Evolutionary conservation across 306 rosid genomes (phyloP).

Genomic region (Cucurbita argyrosperma): DNA sequence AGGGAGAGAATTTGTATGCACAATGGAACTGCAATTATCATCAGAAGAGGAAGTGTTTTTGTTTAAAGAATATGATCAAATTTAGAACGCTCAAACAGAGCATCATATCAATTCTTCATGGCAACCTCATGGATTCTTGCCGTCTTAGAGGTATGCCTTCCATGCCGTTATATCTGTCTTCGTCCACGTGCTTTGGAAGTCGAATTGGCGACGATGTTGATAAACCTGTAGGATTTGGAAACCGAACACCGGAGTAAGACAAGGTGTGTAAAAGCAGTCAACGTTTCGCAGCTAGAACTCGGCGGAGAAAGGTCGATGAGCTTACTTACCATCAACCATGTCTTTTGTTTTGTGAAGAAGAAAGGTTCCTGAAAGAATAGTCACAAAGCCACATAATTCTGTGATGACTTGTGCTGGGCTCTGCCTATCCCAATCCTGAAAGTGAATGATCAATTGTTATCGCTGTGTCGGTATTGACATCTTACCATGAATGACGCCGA

Average conservation of each 20-base stretch:
- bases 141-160: slow-evolving; percentile 90
- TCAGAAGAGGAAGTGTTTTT: neutral
- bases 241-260: neutral
- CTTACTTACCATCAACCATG: slow-evolving; percentile 84
- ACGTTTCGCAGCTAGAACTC: neutral
- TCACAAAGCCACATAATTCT: slow-evolving; percentile 91
- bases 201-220: slow-evolving; percentile 16
- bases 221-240: slow-evolving; percentile 12
- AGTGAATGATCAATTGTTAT: slow-evolving; percentile 3
- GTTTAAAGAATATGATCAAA: neutral
- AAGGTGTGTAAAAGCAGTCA: neutral
- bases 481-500: neutral
- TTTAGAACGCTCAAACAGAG: neutral
- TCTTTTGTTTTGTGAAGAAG: slow-evolving; percentile 98
- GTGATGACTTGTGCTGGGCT: slow-evolving; percentile 94
- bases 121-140: slow-evolving; percentile 42
- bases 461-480: neutral
- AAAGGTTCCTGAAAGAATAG: slow-evolving; percentile 94
- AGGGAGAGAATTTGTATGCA: neutral
- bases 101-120: slow-evolving; percentile 28
- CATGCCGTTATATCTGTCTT: slow-evolving; percentile 35
- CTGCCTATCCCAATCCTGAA: slow-evolving; percentile 97
- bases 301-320: neutral
- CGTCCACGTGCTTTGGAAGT: slow-evolving; percentile 65
- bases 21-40: slow-evolving; percentile 1